Evolutionary conservation across 352 stramenopile genomes (phyloP).

Genomic region (Phytophthora multivora): DNA sequence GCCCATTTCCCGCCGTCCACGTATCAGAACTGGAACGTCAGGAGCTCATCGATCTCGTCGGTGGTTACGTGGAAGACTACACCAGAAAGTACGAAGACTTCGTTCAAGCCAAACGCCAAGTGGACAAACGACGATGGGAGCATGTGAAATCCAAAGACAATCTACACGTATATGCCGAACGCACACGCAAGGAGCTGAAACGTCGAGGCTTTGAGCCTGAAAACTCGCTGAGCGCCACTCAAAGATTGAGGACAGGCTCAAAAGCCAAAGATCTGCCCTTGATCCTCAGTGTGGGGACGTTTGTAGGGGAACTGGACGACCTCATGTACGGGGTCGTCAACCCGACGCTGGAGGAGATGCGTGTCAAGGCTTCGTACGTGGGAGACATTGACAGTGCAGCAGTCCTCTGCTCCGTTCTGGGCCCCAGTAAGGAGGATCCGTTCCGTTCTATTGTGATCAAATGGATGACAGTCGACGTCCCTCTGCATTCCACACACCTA

Average conservation of each 20-base stretch:
- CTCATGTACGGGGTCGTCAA: conserved; percentile 39
- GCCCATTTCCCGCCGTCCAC: conserved; percentile 14
- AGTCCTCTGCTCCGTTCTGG: conserved; percentile 21
- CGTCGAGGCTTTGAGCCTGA: conserved; percentile 10
- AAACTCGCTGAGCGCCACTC: conserved; percentile 5
- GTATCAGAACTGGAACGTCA: conserved; percentile 13
- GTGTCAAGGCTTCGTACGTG: conserved; percentile 28
- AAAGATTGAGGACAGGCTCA: not conserved
- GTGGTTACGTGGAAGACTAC: conserved; percentile 19
- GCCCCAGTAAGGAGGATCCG: conserved; percentile 25
- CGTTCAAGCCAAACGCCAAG: conserved; percentile 15
- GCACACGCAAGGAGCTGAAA: conserved; percentile 11
- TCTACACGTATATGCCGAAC: conserved; percentile 16
- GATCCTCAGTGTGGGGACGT: conserved; percentile 23
- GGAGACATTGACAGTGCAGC: conserved; percentile 24
- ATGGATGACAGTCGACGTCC: conserved; percentile 34
- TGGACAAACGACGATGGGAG: conserved; percentile 25
- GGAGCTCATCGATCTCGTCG: conserved; percentile 22
- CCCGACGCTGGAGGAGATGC: conserved; percentile 32
- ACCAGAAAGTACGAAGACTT: conserved; percentile 33
- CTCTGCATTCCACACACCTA: conserved; percentile 12
- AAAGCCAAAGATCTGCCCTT: conserved; percentile 14
- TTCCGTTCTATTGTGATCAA: conserved; percentile 35
- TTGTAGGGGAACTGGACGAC: conserved; percentile 34
- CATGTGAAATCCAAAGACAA: conserved; percentile 26